Evolutionary conservation across 2,329 filamentous ascomycete species (phyloP).

Genomic region (Pestalotiopsis fici): DNA sequence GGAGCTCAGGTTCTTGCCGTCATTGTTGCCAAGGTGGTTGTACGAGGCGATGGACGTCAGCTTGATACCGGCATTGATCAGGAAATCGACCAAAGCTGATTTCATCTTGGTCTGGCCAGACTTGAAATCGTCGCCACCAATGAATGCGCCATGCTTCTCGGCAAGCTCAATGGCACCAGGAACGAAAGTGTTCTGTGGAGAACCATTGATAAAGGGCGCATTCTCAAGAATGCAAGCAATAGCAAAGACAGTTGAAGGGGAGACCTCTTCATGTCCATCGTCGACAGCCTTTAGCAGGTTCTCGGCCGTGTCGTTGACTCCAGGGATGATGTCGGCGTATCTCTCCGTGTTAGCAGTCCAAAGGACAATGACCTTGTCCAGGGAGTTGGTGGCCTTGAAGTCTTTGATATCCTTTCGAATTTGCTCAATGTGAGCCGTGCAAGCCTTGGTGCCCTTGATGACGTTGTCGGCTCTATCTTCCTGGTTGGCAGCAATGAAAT

Average conservation of each 20-base stretch:
- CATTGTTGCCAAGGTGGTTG: slow-evolving; percentile 99
- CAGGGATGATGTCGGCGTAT: slow-evolving; percentile 82
- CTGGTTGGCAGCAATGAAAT: slow-evolving; percentile 99
- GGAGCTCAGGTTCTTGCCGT: slow-evolving; percentile 97
- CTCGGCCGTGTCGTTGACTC: slow-evolving; percentile 95
- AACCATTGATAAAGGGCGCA: slow-evolving; percentile 97
- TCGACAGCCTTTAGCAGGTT: slow-evolving; percentile 90
- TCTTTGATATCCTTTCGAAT: slow-evolving; percentile 90
- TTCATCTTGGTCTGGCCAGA: slow-evolving; percentile 99
- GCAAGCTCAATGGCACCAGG: slow-evolving; percentile 89
- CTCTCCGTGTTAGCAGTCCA: slow-evolving; percentile 99
- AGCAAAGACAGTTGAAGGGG: slow-evolving; percentile 93
- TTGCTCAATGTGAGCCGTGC: slow-evolving; percentile 84
- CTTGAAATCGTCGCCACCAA: slow-evolving; percentile 99
- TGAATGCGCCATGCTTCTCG: slow-evolving; percentile 83
- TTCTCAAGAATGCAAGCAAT: slow-evolving; percentile 91
- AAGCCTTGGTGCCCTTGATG: slow-evolving; percentile 80
- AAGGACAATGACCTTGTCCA: slow-evolving; percentile 96
- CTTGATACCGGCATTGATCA: slow-evolving; percentile 98
- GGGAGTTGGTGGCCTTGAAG: slow-evolving; percentile 81
- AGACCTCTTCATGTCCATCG: slow-evolving; percentile 83
- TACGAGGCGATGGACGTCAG: slow-evolving; percentile 98
- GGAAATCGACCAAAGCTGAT: slow-evolving; percentile 95
- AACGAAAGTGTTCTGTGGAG: slow-evolving; percentile 98
- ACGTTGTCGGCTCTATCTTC: slow-evolving; percentile 94